Evolutionary conservation across 73 alveolate species (phyloP).

Genomic region (Halteria grandinella): DNA sequence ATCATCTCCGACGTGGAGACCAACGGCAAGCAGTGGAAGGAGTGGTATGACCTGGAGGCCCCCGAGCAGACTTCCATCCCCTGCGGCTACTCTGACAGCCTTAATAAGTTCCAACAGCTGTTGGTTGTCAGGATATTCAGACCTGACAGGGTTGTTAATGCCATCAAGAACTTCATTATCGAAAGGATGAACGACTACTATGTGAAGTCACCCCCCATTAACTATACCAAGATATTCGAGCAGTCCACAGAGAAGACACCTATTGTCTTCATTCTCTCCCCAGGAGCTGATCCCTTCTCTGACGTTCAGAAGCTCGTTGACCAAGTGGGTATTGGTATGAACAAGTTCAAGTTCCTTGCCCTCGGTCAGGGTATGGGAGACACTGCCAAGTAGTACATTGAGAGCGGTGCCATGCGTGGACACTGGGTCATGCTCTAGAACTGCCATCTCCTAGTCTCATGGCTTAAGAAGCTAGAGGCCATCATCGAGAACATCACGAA

Average conservation of each 20-base stretch:
- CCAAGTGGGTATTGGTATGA: constrained; percentile 91
- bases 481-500: constrained; percentile 93
- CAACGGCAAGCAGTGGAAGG: constrained; percentile 77
- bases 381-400: constrained; percentile 90
- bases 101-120: constrained; percentile 90
- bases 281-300: constrained; percentile 98
- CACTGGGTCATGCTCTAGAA: constrained; percentile 99
- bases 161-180: constrained; percentile 91
- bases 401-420: constrained; percentile 93
- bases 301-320: constrained; percentile 98
- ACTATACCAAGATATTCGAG: constrained; percentile 95
- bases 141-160: constrained; percentile 96
- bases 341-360: constrained; percentile 93
- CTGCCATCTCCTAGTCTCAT: constrained; percentile 99
- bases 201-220: constrained; percentile 84
- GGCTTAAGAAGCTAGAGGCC: constrained; percentile 99
- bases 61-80: constrained; percentile 95
- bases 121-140: constrained; percentile 95
- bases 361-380: constrained; percentile 99
- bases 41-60: constrained; percentile 81
- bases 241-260: constrained; percentile 96
- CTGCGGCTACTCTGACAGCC: constrained; percentile 83
- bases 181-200: constrained; percentile 79
- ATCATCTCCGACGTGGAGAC: constrained; percentile 82
- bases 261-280: constrained; percentile 97